A percentile compares a stretch with the other conserved stretches of the same genome.
These are phyloP conservation scores for Truncatella angustata DNA, from an alignment of 2,329 filamentous ascomycete species.

Conservation along the genomic window DNA sequence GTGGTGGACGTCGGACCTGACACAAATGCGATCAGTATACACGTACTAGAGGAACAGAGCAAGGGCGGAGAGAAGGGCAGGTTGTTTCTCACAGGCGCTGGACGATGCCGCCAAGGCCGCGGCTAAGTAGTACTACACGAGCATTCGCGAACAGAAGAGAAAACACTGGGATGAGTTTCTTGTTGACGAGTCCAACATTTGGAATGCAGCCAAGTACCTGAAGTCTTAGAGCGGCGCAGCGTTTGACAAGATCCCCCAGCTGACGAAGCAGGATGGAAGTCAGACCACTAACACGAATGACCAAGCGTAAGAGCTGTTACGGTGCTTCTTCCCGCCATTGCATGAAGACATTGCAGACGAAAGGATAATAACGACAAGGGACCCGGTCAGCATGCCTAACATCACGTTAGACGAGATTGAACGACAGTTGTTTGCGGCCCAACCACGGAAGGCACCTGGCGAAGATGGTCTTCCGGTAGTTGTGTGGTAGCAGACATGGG, in stretches of 20 bases:
- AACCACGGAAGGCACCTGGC: slow-evolving; percentile 20
- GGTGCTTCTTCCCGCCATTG: slow-evolving; percentile 16
- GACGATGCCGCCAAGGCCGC: slow-evolving; percentile 20
- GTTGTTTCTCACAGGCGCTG: slow-evolving; percentile 11
- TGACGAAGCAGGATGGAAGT: slow-evolving; percentile 17
- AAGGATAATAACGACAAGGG: slow-evolving; percentile 14
- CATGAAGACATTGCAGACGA: slow-evolving; percentile 16
- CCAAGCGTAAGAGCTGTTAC: slow-evolving; percentile 18
- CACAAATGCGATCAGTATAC: slow-evolving; percentile 24
- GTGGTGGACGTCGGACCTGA: slow-evolving; percentile 28
- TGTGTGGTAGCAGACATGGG: slow-evolving; percentile 10
- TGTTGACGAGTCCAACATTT: slow-evolving; percentile 25
- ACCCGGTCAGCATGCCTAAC: slow-evolving; percentile 12
- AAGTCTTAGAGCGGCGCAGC: slow-evolving; percentile 17
- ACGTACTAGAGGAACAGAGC: slow-evolving; percentile 26
- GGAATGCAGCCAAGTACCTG: slow-evolving; percentile 27
- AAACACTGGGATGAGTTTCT: slow-evolving; percentile 25
- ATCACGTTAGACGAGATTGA: slow-evolving; percentile 21
- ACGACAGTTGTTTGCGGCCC: slow-evolving; percentile 14
- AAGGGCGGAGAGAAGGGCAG: slow-evolving; percentile 16
- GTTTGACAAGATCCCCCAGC: slow-evolving; percentile 22
- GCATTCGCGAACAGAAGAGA: slow-evolving; percentile 24
- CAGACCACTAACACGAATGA: slow-evolving; percentile 12
- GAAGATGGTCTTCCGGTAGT: slow-evolving; percentile 17
- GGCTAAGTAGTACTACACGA: slow-evolving; percentile 23